These are phyloP conservation scores for Amborella trichopoda DNA, from an alignment of 164 flowering plant species.

Conservation along the genomic window DNA sequence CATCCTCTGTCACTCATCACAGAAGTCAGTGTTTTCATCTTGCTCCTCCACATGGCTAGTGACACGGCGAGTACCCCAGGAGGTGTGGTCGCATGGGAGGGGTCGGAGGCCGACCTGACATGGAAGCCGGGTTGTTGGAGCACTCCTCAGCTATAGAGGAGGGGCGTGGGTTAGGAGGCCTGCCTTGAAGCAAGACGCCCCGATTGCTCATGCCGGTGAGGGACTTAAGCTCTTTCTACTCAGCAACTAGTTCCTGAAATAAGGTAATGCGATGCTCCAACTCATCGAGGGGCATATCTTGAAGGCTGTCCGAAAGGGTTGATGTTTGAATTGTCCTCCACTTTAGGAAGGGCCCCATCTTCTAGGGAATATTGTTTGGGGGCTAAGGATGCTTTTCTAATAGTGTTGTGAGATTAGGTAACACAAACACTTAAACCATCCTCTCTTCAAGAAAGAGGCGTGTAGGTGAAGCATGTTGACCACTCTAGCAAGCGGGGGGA, in stretches of 20 bases:
- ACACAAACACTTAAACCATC: too few relatives aligned
- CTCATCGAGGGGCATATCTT: too few relatives aligned
- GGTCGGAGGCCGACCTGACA: slow-evolving; percentile 1
- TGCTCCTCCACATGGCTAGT: slow-evolving; percentile 1
- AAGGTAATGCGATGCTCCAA: too few relatives aligned
- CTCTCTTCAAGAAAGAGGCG: neutral
- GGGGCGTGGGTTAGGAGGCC: neutral
- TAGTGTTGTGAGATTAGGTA: too few relatives aligned
- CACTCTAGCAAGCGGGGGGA: neutral
- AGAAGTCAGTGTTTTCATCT: too few relatives aligned
- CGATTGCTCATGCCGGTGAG: neutral
- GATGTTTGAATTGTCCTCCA: too few relatives aligned
- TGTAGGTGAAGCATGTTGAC: neutral
- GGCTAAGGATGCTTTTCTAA: too few relatives aligned
- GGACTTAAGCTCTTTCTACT: neutral
- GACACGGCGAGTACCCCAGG: neutral
- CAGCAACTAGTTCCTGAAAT: neutral
- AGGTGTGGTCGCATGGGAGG: too few relatives aligned
- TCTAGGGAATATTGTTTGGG: too few relatives aligned
- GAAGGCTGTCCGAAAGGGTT: too few relatives aligned
- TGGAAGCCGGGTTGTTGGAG: neutral
- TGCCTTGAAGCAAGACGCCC: neutral
- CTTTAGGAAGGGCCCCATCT: too few relatives aligned
- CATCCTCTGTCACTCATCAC: neutral
- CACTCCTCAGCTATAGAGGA: neutral